These are phyloP conservation scores for Malania oleifera DNA, from an alignment of 164 flowering plant genomes.

Conservation along the genomic window DNA sequence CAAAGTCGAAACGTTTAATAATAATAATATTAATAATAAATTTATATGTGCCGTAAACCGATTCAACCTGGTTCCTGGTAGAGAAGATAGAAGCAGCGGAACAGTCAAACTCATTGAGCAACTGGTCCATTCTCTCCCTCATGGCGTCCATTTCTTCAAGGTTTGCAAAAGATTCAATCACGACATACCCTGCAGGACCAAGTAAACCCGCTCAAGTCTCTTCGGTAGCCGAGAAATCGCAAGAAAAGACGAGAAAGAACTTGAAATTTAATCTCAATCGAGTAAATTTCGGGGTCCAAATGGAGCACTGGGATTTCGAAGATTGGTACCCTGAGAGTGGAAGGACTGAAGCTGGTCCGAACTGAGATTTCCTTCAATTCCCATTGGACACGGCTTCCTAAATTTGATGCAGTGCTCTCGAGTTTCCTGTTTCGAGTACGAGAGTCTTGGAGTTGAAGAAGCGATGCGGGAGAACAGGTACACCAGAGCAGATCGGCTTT, in stretches of 20 bases:
- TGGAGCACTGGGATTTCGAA: conserved; percentile 13
- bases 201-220: neutral
- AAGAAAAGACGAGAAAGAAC: neutral
- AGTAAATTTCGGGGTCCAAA: neutral
- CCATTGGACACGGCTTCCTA: conserved; percentile 25
- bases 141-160: conserved; percentile 54
- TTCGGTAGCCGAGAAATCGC: neutral
- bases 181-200: conserved; percentile 50
- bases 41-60: neutral
- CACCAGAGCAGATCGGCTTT: no score
- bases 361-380: conserved; percentile 41
- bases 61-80: conserved; percentile 68
- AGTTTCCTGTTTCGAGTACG: no score
- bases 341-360: conserved; percentile 57
- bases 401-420: no score
- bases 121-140: conserved; percentile 60
- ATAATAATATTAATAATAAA: neutral
- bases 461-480: no score
- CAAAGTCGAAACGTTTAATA: neutral
- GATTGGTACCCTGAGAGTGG: conserved; percentile 33
- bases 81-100: conserved; percentile 74
- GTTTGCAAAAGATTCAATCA: conserved; percentile 71
- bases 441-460: no score
- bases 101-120: conserved; percentile 64
- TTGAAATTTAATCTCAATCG: no score